phyloP scores from a whole-genome alignment of 2,329 filamentous ascomycete genomes.

The Penicillium janthinellum region DNA sequence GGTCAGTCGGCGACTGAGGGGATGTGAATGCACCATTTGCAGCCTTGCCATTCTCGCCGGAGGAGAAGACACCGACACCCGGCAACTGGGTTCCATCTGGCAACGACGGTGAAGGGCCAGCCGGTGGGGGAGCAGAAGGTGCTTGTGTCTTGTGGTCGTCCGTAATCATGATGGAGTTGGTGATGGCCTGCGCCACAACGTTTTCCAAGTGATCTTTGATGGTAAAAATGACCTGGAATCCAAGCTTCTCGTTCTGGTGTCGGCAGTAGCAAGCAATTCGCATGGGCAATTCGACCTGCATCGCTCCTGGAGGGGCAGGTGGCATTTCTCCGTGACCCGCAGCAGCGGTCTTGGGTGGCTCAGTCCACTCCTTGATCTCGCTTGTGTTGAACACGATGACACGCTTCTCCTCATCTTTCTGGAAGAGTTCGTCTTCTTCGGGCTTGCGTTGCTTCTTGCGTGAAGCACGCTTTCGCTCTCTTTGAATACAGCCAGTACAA shows the following conservation, averaged over 20 bases:
- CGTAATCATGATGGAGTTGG: constrained; percentile 91
- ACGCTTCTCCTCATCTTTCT: constrained; percentile 74
- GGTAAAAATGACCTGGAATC: constrained; percentile 92
- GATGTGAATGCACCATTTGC: constrained; percentile 24
- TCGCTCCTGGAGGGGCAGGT: constrained; percentile 57
- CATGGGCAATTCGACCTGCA: constrained; percentile 86
- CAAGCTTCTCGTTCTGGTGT: constrained; percentile 89
- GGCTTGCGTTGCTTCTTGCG: constrained; percentile 92
- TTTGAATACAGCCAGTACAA: constrained; percentile 84
- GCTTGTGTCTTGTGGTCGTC: constrained; percentile 93
- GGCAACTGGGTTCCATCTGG: constrained; percentile 46
- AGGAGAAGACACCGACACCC: constrained; percentile 48
- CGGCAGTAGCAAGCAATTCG: constrained; percentile 96
- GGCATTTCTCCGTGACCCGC: constrained; percentile 44
- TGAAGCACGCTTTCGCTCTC: constrained; percentile 86
- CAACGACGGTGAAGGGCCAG: constrained; percentile 38
- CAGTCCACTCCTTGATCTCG: constrained; percentile 82
- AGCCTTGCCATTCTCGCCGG: constrained; percentile 35
- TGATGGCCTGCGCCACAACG: constrained; percentile 80
- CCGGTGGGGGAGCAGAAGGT: constrained; percentile 41
- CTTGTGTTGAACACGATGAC: constrained; percentile 91
- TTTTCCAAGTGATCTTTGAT: constrained; percentile 78
- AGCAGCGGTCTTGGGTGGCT: constrained; percentile 58
- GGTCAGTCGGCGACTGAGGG: constrained; percentile 55
- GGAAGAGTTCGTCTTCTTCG: constrained; percentile 88